Evolutionary conservation across 805 yeast species (phyloP).

Genomic region (Myxozyma geophila): DNA sequence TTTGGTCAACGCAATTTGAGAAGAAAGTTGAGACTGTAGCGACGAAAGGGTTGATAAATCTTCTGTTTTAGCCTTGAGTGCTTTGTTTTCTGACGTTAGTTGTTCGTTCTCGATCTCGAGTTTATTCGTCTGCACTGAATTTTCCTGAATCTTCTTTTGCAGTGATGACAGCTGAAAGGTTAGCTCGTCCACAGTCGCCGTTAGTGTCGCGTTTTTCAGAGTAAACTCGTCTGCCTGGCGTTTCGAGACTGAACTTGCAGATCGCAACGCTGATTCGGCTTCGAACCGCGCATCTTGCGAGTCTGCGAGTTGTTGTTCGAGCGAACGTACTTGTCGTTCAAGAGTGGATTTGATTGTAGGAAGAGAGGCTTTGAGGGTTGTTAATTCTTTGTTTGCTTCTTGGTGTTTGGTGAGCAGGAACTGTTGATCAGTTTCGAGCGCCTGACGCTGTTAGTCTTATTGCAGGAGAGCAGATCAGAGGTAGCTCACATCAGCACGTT

Average conservation of each 20-base stretch:
- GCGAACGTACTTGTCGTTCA: constrained; percentile 45
- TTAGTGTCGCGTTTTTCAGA: constrained; percentile 36
- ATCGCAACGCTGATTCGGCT: constrained; percentile 35
- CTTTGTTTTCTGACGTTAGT: constrained; percentile 37
- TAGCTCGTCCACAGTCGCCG: constrained; percentile 43
- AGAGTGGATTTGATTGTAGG: constrained; percentile 39
- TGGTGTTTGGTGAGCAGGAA: constrained; percentile 48
- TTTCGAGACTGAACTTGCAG: constrained; percentile 10
- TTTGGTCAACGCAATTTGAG: constrained; percentile 53
- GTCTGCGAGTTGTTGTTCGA: constrained; percentile 46
- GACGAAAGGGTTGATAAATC: constrained; percentile 25
- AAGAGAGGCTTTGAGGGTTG: constrained; percentile 40
- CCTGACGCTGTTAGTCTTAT: constrained; percentile 33
- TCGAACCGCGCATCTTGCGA: constrained; percentile 39
- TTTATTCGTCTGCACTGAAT: constrained; percentile 36
- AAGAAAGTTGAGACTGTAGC: constrained; percentile 31
- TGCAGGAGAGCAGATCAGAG: not conserved
- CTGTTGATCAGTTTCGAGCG: constrained; percentile 47
- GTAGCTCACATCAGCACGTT: constrained; percentile 42
- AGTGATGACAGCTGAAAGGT: constrained; percentile 42
- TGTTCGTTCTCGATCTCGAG: constrained; percentile 46
- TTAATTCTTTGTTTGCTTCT: constrained; percentile 42
- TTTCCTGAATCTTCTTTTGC: constrained; percentile 30
- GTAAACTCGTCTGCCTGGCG: constrained; percentile 37
- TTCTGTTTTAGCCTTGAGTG: constrained; percentile 9